Base-by-base conservation (phyloP, 106 monocot species). In the Apostasia shenzhenica region DNA sequence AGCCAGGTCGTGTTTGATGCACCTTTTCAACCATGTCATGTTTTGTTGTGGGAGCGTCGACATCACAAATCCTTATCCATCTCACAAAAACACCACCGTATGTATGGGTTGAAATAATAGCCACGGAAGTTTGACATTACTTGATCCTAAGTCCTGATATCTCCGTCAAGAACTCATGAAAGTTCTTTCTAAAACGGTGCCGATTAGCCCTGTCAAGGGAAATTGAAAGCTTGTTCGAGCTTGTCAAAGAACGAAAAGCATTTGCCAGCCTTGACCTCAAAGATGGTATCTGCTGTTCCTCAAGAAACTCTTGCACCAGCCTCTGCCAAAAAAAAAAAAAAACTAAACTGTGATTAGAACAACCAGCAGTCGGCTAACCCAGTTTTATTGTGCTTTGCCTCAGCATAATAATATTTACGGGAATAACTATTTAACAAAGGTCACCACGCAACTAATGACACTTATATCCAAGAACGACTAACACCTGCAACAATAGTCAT, bases 101-200 rank as follows among this genome's bases (percentile, higher is more conserved):
- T 54, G 54, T 9, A 9, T 12, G 0, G 54, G 13, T 9, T 1
- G 13, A 12, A 54, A 1, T 12, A 54, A 8, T 12, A 54, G 13
- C 26, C 26, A 26, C 26, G 0, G 26, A 26, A 26, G 26, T 14
- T 45, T 41, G 2, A 4, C 8, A 41, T 84, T 70, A 97, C 54
- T 89, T 85, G 65, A 85, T 77, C 76, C 83, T 70, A 73, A 93
- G 78, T 41, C 90, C 93, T 37, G 93, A 85, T 55, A 88, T 78
- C 60, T 92, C 83, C 6, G 76, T 72, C 73, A 93, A 72, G 66
- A 99, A 89, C 14, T 66, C 70, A 45, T 72, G 79, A 55, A 99
- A 79, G 48, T 90, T 99, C 66, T 99, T 99, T 63, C 99, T 80
- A 64, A 99, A 93, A 4, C 68, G 75, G 54, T 81, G 74, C 40